Conservation (phyloP, 2,329 filamentous ascomycete species). For the Camillea tinctor region DNA sequence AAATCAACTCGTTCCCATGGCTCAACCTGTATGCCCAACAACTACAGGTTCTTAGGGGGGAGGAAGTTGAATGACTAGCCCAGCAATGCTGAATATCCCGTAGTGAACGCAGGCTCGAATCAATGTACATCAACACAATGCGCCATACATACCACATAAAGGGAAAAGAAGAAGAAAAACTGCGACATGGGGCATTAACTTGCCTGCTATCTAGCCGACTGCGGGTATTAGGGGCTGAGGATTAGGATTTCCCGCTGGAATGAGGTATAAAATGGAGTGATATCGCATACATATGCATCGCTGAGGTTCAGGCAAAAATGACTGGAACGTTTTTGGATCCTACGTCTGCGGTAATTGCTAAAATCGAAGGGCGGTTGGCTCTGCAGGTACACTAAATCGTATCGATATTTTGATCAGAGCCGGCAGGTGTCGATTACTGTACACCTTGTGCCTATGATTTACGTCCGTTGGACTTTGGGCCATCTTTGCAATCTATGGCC, state of each 20-base stretch:
- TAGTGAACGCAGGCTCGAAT: neutral
- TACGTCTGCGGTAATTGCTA: neutral
- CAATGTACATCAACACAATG: neutral
- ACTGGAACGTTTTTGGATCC: neutral
- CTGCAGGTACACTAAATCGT: neutral
- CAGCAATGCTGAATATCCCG: neutral
- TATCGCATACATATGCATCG: neutral
- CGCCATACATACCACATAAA: neutral
- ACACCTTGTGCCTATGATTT: conserved; percentile 5
- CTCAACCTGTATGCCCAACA: neutral
- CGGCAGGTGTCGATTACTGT: neutral
- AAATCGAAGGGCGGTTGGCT: neutral
- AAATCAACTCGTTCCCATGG: neutral
- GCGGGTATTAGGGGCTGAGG: neutral
- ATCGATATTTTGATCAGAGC: neutral
- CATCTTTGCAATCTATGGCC: conserved; percentile 29
- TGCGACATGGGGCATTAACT: neutral
- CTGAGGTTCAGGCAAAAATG: neutral
- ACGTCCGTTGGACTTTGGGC: conserved; percentile 16
- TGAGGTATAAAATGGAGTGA: neutral
- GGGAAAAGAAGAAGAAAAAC: neutral
- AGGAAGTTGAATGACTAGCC: too few relatives aligned
- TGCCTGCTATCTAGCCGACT: neutral
- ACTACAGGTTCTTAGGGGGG: neutral
- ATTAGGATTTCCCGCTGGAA: neutral